Conservation (phyloP, 495 filamentous ascomycete genomes). For the Penicillium bialowiezense region DNA sequence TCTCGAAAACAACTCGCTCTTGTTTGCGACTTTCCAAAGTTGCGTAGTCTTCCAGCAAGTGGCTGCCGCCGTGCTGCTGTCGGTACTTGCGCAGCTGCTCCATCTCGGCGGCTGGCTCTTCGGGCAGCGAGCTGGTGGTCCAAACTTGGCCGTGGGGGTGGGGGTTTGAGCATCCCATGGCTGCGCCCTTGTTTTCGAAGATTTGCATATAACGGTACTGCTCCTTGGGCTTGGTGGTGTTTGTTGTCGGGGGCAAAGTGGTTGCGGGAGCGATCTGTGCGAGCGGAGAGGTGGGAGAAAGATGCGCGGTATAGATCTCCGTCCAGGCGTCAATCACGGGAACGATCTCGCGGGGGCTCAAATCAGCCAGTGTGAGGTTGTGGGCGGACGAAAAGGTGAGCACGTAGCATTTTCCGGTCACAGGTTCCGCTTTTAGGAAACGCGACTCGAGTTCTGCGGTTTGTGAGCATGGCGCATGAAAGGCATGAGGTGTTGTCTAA, state of each 20-base stretch:
- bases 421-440: conserved; percentile 78
- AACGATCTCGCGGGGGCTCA: conserved; percentile 64
- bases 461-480: conserved; percentile 9
- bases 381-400: conserved; percentile 89
- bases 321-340: conserved; percentile 85
- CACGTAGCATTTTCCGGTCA: conserved; percentile 97
- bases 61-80: conserved; percentile 61
- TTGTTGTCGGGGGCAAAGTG: conserved; percentile 45
- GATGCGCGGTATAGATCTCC: conserved; percentile 76
- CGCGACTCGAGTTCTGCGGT: conserved; percentile 64
- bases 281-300: conserved; percentile 70
- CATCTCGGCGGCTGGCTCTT: conserved; percentile 80
- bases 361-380: conserved; percentile 88
- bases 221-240: conserved; percentile 55
- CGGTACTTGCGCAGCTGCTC: conserved; percentile 74
- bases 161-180: conserved; percentile 98
- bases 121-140: conserved; percentile 85
- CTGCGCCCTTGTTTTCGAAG: conserved; percentile 96
- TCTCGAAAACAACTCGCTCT: conserved; percentile 85
- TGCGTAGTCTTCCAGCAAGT: conserved; percentile 84
- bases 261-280: conserved; percentile 45
- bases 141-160: conserved; percentile 97
- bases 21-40: conserved; percentile 74
- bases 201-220: conserved; percentile 98
- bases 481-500: conserved; percentile 19